Conservation (phyloP, 495 filamentous ascomycete species). For the Cercophora samala region DNA sequence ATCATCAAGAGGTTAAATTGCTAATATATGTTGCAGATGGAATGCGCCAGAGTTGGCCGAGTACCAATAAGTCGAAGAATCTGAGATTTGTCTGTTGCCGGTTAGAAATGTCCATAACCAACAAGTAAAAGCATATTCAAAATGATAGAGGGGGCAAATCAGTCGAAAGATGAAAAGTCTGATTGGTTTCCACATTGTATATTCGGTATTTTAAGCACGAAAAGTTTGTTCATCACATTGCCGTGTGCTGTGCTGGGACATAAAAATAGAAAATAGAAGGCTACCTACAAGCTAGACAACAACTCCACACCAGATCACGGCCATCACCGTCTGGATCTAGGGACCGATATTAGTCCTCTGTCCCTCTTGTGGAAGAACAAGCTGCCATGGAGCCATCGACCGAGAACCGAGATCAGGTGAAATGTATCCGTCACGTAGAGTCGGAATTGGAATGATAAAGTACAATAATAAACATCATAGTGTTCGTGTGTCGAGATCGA, state of each 20-base stretch:
- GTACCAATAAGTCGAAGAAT: conserved; percentile 50
- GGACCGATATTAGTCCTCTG: background rate
- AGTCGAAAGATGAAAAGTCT: conserved; percentile 98
- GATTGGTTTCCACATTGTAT: conserved; percentile 67
- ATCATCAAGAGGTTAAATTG: background rate
- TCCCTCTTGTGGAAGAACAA: background rate
- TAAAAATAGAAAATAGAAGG: conserved; percentile 17
- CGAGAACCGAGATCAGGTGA: conserved; percentile 35
- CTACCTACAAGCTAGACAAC: conserved; percentile 24
- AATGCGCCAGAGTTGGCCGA: conserved; percentile 59
- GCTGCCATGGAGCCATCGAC: background rate
- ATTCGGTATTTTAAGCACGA: conserved; percentile 86
- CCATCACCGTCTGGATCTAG: background rate
- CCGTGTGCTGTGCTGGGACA: conserved; percentile 11
- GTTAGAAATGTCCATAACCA: conserved; percentile 14
- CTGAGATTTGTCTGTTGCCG: conserved; percentile 7
- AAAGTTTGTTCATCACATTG: conserved; percentile 48
- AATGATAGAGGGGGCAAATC: conserved; percentile 42
- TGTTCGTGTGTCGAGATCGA: conserved; percentile 4
- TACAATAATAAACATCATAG: conserved; percentile 55
- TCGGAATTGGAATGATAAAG: conserved; percentile 62
- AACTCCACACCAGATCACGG: background rate
- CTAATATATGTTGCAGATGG: conserved; percentile 60
- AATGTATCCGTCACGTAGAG: conserved; percentile 40
- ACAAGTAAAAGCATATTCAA: background rate